Evolutionary conservation across 768 basidiomycete species (phyloP).

Genomic region (Termitomyces eurrhizus): DNA sequence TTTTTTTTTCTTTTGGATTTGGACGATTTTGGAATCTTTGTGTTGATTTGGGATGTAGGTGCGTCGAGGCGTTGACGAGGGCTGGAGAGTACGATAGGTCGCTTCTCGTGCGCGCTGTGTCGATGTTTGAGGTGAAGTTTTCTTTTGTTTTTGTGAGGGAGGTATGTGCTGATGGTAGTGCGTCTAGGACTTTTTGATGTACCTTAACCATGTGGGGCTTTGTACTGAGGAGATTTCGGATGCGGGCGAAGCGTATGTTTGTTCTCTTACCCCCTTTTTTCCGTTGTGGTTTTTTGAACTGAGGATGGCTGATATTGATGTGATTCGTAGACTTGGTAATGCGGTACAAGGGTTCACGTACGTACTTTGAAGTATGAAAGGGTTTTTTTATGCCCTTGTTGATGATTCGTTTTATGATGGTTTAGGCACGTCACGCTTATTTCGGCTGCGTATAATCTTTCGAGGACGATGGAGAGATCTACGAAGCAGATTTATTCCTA

Average conservation of each 20-base stretch:
- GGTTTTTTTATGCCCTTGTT: not conserved
- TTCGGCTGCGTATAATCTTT: conserved; percentile 81
- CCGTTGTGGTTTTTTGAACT: not conserved
- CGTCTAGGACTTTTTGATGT: conserved; percentile 67
- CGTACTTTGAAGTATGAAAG: conserved; percentile 24
- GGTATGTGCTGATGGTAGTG: not conserved
- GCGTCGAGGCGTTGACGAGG: conserved; percentile 84
- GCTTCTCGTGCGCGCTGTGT: conserved; percentile 62
- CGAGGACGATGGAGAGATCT: conserved; percentile 47
- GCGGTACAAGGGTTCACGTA: conserved; percentile 90
- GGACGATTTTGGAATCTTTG: not conserved
- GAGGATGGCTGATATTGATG: not conserved
- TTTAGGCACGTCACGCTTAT: conserved; percentile 78
- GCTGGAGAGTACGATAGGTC: conserved; percentile 74
- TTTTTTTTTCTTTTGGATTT: too few species aligned
- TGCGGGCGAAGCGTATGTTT: conserved; percentile 73
- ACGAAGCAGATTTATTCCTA: not conserved
- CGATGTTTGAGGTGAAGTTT: conserved; percentile 83
- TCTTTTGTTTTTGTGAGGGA: not conserved
- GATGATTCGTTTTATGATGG: not conserved
- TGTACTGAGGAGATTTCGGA: conserved; percentile 86
- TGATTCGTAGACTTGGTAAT: conserved; percentile 62
- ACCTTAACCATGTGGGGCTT: conserved; percentile 83
- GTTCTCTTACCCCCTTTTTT: not conserved
- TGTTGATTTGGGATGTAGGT: conserved; percentile 39